phyloP scores from a whole-genome alignment of 2,329 filamentous ascomycete species.

The Cytospora piceae region DNA sequence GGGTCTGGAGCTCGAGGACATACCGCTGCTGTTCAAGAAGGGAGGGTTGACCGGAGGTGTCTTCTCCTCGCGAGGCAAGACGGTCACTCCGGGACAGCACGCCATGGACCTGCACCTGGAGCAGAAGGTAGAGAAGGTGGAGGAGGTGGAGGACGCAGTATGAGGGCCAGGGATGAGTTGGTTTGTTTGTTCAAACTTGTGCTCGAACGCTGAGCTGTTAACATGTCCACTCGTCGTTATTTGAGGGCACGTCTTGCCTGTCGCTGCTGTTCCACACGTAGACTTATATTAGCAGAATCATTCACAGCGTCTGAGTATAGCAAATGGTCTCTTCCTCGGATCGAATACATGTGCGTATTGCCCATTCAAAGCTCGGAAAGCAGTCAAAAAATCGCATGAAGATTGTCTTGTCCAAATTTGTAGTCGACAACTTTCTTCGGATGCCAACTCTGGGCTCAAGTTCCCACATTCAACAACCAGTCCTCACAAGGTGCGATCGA shows the following conservation, averaged over 20 bases:
- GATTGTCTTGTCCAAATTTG: too few relatives aligned
- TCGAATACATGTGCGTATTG: too few relatives aligned
- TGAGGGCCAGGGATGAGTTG: not conserved
- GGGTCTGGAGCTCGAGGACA: slow-evolving; percentile 48
- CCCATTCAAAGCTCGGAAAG: too few relatives aligned
- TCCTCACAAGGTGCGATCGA: too few relatives aligned
- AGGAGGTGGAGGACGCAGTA: slow-evolving; percentile 5
- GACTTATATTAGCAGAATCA: too few relatives aligned
- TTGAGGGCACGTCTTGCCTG: not conserved
- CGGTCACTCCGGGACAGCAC: slow-evolving; percentile 16
- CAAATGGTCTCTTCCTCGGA: too few relatives aligned
- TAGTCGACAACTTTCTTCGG: too few relatives aligned
- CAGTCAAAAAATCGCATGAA: too few relatives aligned
- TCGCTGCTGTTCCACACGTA: too few relatives aligned
- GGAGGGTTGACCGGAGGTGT: slow-evolving; percentile 43
- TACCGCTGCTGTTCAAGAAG: slow-evolving; percentile 45
- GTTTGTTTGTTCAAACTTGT: not conserved
- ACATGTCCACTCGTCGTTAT: not conserved
- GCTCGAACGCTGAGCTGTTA: not conserved
- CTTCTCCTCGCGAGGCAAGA: slow-evolving; percentile 18
- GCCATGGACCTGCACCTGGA: slow-evolving; percentile 9
- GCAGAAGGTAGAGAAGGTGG: not conserved
- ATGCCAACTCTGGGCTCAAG: too few relatives aligned
- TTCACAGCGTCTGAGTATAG: too few relatives aligned
- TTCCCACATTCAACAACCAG: too few relatives aligned